phyloP scores from a whole-genome alignment of 768 basidiomycete genomes.

The Aureoboletus auriporus region DNA sequence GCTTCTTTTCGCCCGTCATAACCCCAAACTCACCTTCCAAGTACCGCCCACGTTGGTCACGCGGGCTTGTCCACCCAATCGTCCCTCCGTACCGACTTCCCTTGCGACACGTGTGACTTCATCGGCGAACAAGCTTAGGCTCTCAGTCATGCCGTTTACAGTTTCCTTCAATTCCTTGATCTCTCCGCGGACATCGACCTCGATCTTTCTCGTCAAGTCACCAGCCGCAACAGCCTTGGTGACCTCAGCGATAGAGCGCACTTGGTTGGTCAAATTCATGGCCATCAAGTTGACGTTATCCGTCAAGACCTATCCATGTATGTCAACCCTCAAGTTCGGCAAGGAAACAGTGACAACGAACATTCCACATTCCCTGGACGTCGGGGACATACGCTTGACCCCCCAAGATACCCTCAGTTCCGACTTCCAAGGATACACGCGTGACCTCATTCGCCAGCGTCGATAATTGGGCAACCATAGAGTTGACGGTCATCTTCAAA shows the following conservation, averaged over 20 bases:
- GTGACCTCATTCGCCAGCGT: conserved; percentile 83
- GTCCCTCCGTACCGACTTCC: conserved; percentile 96
- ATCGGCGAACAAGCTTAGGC: conserved; percentile 78
- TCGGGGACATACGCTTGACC: conserved; percentile 91
- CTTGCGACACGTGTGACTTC: conserved; percentile 85
- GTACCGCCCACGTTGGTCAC: conserved; percentile 95
- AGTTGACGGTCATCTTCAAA: conserved; percentile 75
- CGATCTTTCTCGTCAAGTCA: conserved; percentile 90
- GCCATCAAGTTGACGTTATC: conserved; percentile 90
- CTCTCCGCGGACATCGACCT: conserved; percentile 88
- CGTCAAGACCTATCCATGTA: conserved; percentile 44
- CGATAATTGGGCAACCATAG: conserved; percentile 70
- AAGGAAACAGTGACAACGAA: conserved; percentile 21
- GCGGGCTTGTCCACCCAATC: conserved; percentile 89
- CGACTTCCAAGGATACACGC: conserved; percentile 87
- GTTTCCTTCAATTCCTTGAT: conserved; percentile 88
- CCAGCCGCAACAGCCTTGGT: conserved; percentile 94
- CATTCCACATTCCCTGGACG: conserved; percentile 95
- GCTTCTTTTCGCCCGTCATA: background rate
- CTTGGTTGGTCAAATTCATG: conserved; percentile 87
- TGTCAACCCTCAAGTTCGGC: conserved; percentile 14
- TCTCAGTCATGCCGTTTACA: conserved; percentile 94
- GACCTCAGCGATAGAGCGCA: conserved; percentile 85
- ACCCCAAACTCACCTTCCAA: conserved; percentile 62
- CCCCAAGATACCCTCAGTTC: conserved; percentile 89